phyloP scores from a whole-genome alignment of 2,329 filamentous ascomycete species.

The Trichophyton schoenleinii region DNA sequence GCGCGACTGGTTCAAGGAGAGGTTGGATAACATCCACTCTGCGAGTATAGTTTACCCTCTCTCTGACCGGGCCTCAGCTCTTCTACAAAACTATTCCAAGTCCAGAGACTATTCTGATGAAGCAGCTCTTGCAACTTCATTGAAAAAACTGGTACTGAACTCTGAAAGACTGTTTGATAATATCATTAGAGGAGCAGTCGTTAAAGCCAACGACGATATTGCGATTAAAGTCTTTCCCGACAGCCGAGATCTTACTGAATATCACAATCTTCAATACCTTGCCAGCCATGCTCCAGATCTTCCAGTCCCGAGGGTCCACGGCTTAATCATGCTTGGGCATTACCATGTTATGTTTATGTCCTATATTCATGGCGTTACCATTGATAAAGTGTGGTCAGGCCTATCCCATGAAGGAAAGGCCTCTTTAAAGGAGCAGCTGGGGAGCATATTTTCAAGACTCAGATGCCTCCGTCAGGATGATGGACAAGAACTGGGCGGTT shows the following conservation, averaged over 20 bases:
- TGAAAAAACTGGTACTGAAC: constrained; percentile 16
- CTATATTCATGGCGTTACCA: constrained; percentile 16
- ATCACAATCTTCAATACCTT: constrained; percentile 20
- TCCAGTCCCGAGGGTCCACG: constrained; percentile 20
- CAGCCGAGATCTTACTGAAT: constrained; percentile 18
- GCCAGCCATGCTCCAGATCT: constrained; percentile 16
- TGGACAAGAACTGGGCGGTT: constrained; percentile 15
- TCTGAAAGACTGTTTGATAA: constrained; percentile 18
- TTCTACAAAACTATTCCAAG: constrained; percentile 12
- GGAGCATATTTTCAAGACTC: constrained; percentile 14
- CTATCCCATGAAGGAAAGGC: constrained; percentile 15
- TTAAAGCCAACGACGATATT: constrained; percentile 17
- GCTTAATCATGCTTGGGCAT: constrained; percentile 17
- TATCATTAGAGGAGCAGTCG: constrained; percentile 15
- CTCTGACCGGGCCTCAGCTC: constrained; percentile 14
- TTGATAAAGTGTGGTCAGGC: constrained; percentile 16
- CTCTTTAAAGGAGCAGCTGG: constrained; percentile 10
- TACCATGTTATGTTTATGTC: constrained; percentile 20
- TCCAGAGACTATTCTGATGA: background rate
- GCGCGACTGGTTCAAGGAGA: constrained; percentile 14
- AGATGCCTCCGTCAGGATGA: constrained; percentile 14
- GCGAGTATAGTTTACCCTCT: constrained; percentile 17
- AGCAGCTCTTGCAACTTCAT: constrained; percentile 11
- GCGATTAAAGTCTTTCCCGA: constrained; percentile 15
- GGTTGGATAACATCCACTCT: constrained; percentile 14